These are phyloP conservation scores for Vaccinium darrowii DNA, from an alignment of 148 eudicot genomes.

Conservation along the genomic window DNA sequence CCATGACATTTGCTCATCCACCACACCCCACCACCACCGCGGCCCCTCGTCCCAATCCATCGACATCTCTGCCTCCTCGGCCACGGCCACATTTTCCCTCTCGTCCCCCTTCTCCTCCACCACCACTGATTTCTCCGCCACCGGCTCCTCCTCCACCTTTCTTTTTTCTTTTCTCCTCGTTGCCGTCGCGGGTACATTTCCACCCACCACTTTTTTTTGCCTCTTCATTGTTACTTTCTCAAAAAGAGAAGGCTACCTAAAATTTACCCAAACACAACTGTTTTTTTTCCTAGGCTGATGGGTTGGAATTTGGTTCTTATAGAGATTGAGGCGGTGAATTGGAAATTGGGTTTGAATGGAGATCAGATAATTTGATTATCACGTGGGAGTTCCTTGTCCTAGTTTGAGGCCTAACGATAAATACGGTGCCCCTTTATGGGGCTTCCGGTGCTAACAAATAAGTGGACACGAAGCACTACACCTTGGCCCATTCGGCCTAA, in stretches of 20 bases:
- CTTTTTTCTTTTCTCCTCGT: constrained; percentile 15
- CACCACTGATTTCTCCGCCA: constrained; percentile 8
- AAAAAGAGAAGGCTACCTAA: neutral
- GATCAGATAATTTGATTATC: neutral
- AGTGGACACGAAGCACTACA: neutral
- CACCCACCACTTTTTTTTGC: neutral
- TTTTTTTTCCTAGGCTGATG: neutral
- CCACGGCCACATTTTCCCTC: neutral
- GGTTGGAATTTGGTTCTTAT: neutral
- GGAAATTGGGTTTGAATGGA: neutral
- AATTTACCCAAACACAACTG: neutral
- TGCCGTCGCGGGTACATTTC: neutral
- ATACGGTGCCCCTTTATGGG: neutral
- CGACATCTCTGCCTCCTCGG: constrained; percentile 14
- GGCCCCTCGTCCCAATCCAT: constrained; percentile 32
- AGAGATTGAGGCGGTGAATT: constrained; percentile 1
- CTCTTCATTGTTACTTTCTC: constrained; percentile 18
- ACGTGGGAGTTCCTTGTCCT: neutral
- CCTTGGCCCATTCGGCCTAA: no score
- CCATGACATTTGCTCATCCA: constrained; percentile 68
- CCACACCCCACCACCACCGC: constrained; percentile 28
- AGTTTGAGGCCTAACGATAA: neutral
- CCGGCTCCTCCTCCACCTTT: constrained; percentile 8
- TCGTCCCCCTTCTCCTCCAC: constrained; percentile 8
- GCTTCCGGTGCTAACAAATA: neutral